Conservation (phyloP, 208 protist species). For the Acanthamoeba triangularis region DNA sequence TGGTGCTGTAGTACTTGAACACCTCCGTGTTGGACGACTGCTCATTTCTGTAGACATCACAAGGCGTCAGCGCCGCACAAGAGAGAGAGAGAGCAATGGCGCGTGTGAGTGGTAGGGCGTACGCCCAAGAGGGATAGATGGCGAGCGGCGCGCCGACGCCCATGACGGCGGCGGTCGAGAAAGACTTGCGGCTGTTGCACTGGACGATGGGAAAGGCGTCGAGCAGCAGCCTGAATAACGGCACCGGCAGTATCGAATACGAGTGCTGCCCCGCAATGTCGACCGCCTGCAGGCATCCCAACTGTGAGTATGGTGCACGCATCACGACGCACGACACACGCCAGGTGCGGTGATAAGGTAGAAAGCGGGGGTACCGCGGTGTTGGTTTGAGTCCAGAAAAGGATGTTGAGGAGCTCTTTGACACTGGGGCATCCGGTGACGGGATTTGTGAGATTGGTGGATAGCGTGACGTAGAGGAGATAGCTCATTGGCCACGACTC, state of each 20-base stretch:
- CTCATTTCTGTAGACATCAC: not conserved
- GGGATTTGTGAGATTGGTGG: slow-evolving; percentile 10
- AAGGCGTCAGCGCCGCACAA: not conserved
- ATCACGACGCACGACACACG: not conserved
- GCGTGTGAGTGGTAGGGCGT: not conserved
- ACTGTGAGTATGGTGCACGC: not conserved
- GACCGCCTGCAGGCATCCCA: not conserved
- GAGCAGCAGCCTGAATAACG: not conserved
- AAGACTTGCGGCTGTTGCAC: not conserved
- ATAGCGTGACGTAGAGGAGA: not conserved
- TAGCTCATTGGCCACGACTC: slow-evolving; percentile 60
- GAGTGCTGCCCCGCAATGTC: not conserved
- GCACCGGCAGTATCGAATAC: not conserved
- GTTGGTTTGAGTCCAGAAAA: slow-evolving; percentile 42
- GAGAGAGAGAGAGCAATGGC: not conserved
- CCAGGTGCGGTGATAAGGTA: not conserved
- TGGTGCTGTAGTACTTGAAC: slow-evolving; percentile 20
- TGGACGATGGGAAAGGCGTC: not conserved
- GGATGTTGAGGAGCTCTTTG: slow-evolving; percentile 35
- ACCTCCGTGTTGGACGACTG: slow-evolving; percentile 1
- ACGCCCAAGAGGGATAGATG: slow-evolving; percentile 51
- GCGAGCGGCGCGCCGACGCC: not conserved
- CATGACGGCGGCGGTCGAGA: slow-evolving; percentile 7
- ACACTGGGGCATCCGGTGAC: slow-evolving; percentile 12
- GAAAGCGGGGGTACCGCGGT: not conserved